A percentile compares a stretch with the other conserved stretches of the same genome.
Conservation (phyloP, 2,329 filamentous ascomycete species). For the Ceratocystiopsis minuta region DNA sequence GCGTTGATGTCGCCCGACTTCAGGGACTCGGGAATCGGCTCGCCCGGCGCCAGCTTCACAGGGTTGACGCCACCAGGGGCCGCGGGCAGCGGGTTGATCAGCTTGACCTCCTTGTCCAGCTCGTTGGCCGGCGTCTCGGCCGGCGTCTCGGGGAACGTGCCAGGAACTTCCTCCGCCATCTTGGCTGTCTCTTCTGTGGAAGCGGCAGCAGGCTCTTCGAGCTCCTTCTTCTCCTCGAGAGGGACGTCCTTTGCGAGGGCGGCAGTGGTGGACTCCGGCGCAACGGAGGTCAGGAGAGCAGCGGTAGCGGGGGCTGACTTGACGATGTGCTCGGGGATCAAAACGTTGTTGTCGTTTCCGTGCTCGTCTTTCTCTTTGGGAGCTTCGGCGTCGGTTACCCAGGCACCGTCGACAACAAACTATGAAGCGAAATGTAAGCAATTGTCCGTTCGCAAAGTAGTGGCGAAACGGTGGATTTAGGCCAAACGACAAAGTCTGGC, state of each 20-base stretch:
- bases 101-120: constrained; percentile 32
- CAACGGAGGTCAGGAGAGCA: constrained; percentile 42
- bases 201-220: constrained; percentile 3
- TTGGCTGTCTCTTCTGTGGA: constrained; percentile 3
- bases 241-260: constrained; percentile 46
- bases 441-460: no score
- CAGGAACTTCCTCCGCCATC: constrained; percentile 15
- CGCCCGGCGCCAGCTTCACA: constrained; percentile 58
- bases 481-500: neutral
- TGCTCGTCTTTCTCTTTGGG: constrained; percentile 67
- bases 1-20: constrained; percentile 49
- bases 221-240: constrained; percentile 27
- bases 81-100: constrained; percentile 43
- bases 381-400: constrained; percentile 66
- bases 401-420: constrained; percentile 91
- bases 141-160: constrained; percentile 30
- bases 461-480: neutral
- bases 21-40: constrained; percentile 57
- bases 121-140: constrained; percentile 34
- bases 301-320: constrained; percentile 26
- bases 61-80: constrained; percentile 56
- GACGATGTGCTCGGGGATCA: constrained; percentile 54
- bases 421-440: constrained; percentile 18
- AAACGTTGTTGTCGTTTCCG: constrained; percentile 85
- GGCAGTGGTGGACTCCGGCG: constrained; percentile 53